phyloP scores from a whole-genome alignment of 2,329 filamentous ascomycete species.

The Fusarium scirpi region DNA sequence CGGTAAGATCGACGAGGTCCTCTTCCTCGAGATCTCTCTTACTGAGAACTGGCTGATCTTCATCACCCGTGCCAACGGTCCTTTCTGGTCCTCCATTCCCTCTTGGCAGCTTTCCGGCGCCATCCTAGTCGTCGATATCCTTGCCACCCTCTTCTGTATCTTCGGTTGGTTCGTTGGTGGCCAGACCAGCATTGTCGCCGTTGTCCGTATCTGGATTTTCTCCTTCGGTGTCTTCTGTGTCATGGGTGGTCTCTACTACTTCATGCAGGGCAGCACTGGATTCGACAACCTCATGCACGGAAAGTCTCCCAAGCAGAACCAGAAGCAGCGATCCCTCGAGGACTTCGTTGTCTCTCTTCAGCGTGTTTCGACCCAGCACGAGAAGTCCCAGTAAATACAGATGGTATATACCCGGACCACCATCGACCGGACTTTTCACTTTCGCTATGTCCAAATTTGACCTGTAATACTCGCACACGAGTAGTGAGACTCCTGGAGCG shows the following conservation, averaged over 20 bases:
- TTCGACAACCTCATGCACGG: conserved; percentile 96
- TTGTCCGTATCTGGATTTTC: conserved; percentile 92
- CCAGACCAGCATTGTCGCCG: conserved; percentile 81
- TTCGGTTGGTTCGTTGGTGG: conserved; percentile 84
- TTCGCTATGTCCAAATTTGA: conserved; percentile 57
- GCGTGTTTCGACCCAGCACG: conserved; percentile 91
- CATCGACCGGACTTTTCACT: conserved; percentile 54
- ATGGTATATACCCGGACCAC: conserved; percentile 56
- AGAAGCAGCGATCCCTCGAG: conserved; percentile 87
- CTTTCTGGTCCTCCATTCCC: conserved; percentile 90
- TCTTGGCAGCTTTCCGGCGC: conserved; percentile 86
- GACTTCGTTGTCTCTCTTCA: conserved; percentile 92
- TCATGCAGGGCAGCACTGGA: conserved; percentile 81
- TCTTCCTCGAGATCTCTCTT: conserved; percentile 91
- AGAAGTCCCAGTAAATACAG: conserved; percentile 78
- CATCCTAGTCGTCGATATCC: conserved; percentile 82
- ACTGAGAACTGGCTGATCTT: conserved; percentile 98
- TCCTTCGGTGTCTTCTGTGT: conserved; percentile 90
- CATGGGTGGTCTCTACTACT: conserved; percentile 79
- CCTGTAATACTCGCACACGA: conserved; percentile 54
- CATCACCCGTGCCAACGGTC: conserved; percentile 92
- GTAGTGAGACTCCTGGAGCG: conserved; percentile 52
- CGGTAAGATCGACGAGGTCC: conserved; percentile 81
- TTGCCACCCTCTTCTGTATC: conserved; percentile 86
- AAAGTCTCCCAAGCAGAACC: conserved; percentile 82